These are phyloP conservation scores for Serendipita vermifera DNA, from an alignment of 768 basidiomycete genomes.

Conservation along the genomic window DNA sequence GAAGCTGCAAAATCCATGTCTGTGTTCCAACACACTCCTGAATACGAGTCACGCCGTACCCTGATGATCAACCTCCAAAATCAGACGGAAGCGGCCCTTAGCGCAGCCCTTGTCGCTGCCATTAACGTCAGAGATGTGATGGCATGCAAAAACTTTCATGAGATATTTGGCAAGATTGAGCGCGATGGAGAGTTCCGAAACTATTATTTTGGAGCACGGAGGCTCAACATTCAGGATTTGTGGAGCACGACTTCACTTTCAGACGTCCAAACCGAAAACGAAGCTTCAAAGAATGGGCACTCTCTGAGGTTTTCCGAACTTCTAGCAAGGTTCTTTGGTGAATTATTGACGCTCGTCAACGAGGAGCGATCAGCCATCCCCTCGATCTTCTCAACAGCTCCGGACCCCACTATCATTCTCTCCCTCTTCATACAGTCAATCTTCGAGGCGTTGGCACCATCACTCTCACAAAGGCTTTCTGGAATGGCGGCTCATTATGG, in stretches of 20 bases:
- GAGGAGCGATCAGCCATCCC: conserved; percentile 63
- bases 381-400: conserved; percentile 52
- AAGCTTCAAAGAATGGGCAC: conserved; percentile 15
- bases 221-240: conserved; percentile 44
- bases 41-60: conserved; percentile 74
- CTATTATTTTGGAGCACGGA: conserved; percentile 83
- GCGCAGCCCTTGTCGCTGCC: conserved; percentile 78
- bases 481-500: conserved; percentile 55
- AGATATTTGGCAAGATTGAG: conserved; percentile 83
- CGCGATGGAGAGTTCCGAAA: conserved; percentile 85
- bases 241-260: conserved; percentile 53
- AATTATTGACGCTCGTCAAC: conserved; percentile 50
- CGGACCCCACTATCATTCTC: conserved; percentile 63
- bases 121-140: conserved; percentile 66
- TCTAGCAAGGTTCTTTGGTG: conserved; percentile 60
- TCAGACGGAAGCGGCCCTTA: conserved; percentile 84
- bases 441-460: conserved; percentile 65
- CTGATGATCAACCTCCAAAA: conserved; percentile 90
- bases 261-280: conserved; percentile 33
- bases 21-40: conserved; percentile 83
- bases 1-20: conserved; percentile 84
- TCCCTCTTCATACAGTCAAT: conserved; percentile 74
- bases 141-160: conserved; percentile 63
- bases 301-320: conserved; percentile 43
- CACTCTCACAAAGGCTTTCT: conserved; percentile 65